Evolutionary conservation across 129 eudicot species (phyloP).

Genomic region (Centaurea solstitialis): DNA sequence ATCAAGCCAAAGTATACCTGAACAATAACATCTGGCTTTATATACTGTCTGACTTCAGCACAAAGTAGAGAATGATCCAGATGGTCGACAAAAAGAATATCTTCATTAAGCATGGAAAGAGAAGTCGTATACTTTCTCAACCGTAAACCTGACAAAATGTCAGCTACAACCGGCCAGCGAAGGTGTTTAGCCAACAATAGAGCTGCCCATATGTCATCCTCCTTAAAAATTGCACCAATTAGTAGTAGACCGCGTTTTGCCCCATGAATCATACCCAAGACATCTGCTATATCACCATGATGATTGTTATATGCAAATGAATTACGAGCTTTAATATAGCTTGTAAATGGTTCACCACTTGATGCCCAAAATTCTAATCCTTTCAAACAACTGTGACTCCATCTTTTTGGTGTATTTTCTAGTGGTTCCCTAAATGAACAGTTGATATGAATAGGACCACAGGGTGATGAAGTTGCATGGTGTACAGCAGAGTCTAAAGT

Average conservation of each 20-base stretch:
- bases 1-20: constrained; percentile 54
- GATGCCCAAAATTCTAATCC: constrained; percentile 80
- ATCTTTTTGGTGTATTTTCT: constrained; percentile 56
- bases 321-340: constrained; percentile 41
- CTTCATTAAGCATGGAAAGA: constrained; percentile 36
- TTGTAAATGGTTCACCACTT: constrained; percentile 66
- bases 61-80: constrained; percentile 78
- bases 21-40: constrained; percentile 67
- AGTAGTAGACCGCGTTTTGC: constrained; percentile 67
- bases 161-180: constrained; percentile 82
- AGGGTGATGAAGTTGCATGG: constrained; percentile 70
- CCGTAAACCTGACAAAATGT: constrained; percentile 84
- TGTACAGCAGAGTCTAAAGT: constrained; percentile 78
- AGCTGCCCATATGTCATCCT: constrained; percentile 89
- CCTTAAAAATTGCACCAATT: constrained; percentile 66
- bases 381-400: constrained; percentile 62
- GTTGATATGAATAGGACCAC: constrained; percentile 92
- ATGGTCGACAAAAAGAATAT: constrained; percentile 75
- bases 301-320: constrained; percentile 37
- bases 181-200: constrained; percentile 81
- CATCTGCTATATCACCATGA: constrained; percentile 41
- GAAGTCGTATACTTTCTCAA: constrained; percentile 59
- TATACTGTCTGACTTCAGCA: constrained; percentile 54
- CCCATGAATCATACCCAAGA: constrained; percentile 51
- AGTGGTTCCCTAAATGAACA: constrained; percentile 91